Base-by-base conservation (phyloP, 2,329 filamentous ascomycete species). In the Monosporascus sp. region DNA sequence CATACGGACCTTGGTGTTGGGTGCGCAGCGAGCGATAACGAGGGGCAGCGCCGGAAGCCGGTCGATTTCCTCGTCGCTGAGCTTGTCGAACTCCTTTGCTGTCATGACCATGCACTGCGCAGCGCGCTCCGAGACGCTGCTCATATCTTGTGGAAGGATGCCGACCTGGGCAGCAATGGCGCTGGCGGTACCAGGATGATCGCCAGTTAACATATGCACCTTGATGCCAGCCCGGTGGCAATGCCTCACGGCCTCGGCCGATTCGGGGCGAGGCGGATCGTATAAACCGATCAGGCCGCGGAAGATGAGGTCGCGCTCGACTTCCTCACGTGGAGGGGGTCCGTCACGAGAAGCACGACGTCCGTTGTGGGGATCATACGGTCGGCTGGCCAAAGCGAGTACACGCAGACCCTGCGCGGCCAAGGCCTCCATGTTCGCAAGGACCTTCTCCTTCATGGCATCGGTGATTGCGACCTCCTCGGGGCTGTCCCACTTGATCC, bases 281-380 rank as follows among this genome's bases (percentile, higher is more conserved):
- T 88, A 88, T 6, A 89, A 77, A 44, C 86, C 87, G 54, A 88
- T 78, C 5, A 89, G 74, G 45, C 87, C 87, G 45, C 81, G 78
- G 69, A 88, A 87, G 45, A 75, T 75, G 26, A 89, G 77, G 43
- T 82, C 74, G 31, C 74, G 74, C 63, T 88, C 86, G 26, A 88
- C 71, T 8, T 72, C 69, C 3, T 75, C 73, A 9, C 85, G 81
- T 14, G 78, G 68, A 45, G 78, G 41, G 74, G 69, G 41, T 65
- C 35, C 78, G 74, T 53, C 78, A 75, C 49, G 70, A 72, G 20
- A 73, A 70, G 37, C 75, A 61, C 43, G 64, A 68, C 54, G 49
- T 66, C 68, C 35, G 64, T 58, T 58, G 75, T 77, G 58, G 31
- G 31, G 31, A 11, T 35, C 31, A 35, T 35, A 35, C 11, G 31